Evolutionary conservation across 2,329 filamentous ascomycete genomes (phyloP).

Genomic region (Colletotrichum nymphaeae): DNA sequence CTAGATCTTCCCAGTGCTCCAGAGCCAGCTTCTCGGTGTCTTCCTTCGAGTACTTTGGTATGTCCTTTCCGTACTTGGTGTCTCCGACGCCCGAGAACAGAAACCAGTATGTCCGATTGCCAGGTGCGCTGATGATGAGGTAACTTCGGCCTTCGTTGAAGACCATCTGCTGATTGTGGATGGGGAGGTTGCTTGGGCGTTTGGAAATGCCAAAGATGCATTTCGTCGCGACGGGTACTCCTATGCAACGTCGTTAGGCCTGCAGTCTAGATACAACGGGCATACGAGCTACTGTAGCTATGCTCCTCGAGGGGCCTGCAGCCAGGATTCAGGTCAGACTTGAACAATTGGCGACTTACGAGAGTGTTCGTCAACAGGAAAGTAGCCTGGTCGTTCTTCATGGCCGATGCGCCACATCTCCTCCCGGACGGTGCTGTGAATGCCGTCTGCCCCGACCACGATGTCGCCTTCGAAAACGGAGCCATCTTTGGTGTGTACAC

Average conservation of each 20-base stretch:
- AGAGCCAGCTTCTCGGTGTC: conserved; percentile 43
- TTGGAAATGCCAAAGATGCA: conserved; percentile 54
- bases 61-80: conserved; percentile 43
- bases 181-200: neutral
- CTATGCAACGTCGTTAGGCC: neutral
- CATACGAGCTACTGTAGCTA: neutral
- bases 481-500: conserved; percentile 46
- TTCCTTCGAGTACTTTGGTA: conserved; percentile 46
- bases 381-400: conserved; percentile 40
- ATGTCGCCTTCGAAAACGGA: conserved; percentile 45
- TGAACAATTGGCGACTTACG: neutral
- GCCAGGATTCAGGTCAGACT: neutral
- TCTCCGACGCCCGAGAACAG: conserved; percentile 45
- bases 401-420: conserved; percentile 43
- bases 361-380: conserved; percentile 37
- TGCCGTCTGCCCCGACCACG: conserved; percentile 52
- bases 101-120: conserved; percentile 50
- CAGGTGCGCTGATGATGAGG: conserved; percentile 45
- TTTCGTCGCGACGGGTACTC: conserved; percentile 22
- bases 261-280: too few species aligned
- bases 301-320: neutral
- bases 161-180: neutral
- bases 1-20: conserved; percentile 35
- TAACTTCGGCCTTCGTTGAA: conserved; percentile 39
- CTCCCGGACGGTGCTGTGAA: conserved; percentile 50